A percentile compares a stretch with the other conserved stretches of the same genome.
phyloP scores from a whole-genome alignment of 176 grass and related monocot species.

The Lolium multiflorum region DNA sequence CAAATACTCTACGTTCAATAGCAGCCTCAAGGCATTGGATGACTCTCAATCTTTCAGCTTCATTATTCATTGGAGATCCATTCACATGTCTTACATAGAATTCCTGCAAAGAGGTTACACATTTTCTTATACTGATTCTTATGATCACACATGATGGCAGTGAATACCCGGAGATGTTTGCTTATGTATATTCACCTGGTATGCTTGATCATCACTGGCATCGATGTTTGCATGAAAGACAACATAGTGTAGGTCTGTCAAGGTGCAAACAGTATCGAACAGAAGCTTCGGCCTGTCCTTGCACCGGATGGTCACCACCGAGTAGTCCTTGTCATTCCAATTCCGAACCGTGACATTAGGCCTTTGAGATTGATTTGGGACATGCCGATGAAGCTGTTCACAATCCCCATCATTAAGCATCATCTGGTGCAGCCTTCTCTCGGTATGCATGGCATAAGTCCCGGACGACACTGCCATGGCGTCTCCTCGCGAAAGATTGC shows the following conservation, averaged over 20 bases:
- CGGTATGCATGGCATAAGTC: slow-evolving; percentile 42
- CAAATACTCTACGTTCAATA: slow-evolving; percentile 76
- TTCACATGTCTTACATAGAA: slow-evolving; percentile 83
- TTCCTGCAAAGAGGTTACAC: slow-evolving; percentile 52
- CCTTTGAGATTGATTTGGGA: slow-evolving; percentile 33
- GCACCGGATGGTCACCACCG: slow-evolving; percentile 78
- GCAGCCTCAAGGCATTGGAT: slow-evolving; percentile 84
- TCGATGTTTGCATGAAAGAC: slow-evolving; percentile 88
- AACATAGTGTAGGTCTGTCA: slow-evolving; percentile 79
- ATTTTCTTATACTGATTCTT: slow-evolving; percentile 30
- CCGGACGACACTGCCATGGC: slow-evolving; percentile 51
- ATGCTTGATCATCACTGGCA: slow-evolving; percentile 61
- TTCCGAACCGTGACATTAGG: slow-evolving; percentile 71
- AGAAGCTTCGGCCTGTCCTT: slow-evolving; percentile 85
- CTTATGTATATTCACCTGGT: slow-evolving; percentile 62
- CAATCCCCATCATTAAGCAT: slow-evolving; percentile 71
- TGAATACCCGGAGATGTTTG: neutral
- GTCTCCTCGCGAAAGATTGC: slow-evolving; percentile 42
- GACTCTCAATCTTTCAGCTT: slow-evolving; percentile 70
- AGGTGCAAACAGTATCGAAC: slow-evolving; percentile 88
- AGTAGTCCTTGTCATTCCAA: slow-evolving; percentile 85
- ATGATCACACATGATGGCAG: neutral
- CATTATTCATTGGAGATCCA: slow-evolving; percentile 72
- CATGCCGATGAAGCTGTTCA: slow-evolving; percentile 37
- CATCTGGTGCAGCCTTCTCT: slow-evolving; percentile 87